Percentiles rank a stretch among this genome's conserved stretches.
Conservation (phyloP, 306 rosid species). For the Mucuna pruriens region DNA sequence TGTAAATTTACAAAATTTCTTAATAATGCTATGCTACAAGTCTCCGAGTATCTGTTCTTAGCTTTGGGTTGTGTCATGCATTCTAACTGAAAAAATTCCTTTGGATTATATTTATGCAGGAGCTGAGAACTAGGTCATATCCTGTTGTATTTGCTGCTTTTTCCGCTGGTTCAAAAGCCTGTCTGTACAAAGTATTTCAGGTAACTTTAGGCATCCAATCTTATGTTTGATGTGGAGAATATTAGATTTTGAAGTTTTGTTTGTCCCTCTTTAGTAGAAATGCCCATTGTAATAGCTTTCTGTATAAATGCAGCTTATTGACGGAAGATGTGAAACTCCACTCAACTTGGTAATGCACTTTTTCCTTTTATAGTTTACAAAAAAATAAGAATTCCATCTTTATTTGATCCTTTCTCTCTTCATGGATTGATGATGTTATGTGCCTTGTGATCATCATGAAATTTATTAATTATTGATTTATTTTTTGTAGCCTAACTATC, state of each 20-base stretch:
- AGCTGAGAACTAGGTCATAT: constrained; percentile 67
- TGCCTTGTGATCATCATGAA: background rate
- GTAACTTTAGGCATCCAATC: constrained; percentile 44
- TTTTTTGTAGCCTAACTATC: constrained; percentile 67
- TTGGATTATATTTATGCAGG: constrained; percentile 72
- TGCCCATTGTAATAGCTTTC: constrained; percentile 29
- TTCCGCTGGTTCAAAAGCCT: constrained; percentile 92
- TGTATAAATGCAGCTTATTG: constrained; percentile 70
- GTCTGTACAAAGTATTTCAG: constrained; percentile 86
- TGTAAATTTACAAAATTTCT: constrained; percentile 16
- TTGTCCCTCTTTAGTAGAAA: constrained; percentile 30
- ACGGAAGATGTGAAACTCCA: constrained; percentile 73
- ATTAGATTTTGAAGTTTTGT: constrained; percentile 28
- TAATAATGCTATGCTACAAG: background rate
- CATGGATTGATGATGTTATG: constrained; percentile 16
- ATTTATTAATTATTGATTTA: constrained; percentile 36
- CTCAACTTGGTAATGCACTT: constrained; percentile 64
- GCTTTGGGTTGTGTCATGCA: constrained; percentile 17
- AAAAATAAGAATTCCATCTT: constrained; percentile 4
- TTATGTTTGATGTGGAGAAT: constrained; percentile 28
- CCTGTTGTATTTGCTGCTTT: constrained; percentile 85
- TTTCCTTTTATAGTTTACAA: background rate
- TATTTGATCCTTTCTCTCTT: constrained; percentile 1
- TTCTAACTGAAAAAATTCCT: constrained; percentile 26
- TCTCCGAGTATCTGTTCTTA: constrained; percentile 2